A percentile compares a stretch with the other conserved stretches of the same genome.
These are phyloP conservation scores for Arthrobotrys pseudoclavata DNA, from an alignment of 2,329 filamentous ascomycete species.

Conservation along the genomic window DNA sequence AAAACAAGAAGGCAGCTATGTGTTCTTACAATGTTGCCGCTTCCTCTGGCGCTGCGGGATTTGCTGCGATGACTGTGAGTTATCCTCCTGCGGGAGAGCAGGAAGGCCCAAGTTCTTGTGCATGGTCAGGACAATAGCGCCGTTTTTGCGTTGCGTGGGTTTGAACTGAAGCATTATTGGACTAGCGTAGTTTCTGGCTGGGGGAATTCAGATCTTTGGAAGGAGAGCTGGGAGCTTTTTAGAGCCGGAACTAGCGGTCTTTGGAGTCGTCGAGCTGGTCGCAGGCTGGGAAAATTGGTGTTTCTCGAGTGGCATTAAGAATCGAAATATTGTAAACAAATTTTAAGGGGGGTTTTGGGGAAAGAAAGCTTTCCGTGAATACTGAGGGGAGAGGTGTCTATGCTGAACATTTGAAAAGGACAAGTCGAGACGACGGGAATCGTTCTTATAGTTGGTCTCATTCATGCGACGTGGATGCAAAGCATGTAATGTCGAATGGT, in stretches of 20 bases:
- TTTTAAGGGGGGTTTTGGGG: conserved; percentile 14
- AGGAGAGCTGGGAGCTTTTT: conserved; percentile 23
- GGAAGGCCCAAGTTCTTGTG: conserved; percentile 48
- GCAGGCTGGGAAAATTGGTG: conserved; percentile 34
- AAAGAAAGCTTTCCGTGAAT: conserved; percentile 17
- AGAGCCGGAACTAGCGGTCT: conserved; percentile 39
- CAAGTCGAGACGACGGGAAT: conserved; percentile 48
- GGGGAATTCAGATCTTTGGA: conserved; percentile 49
- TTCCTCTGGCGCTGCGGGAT: conserved; percentile 48
- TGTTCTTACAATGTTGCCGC: conserved; percentile 54
- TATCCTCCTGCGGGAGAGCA: conserved; percentile 32
- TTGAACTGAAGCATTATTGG: conserved; percentile 50
- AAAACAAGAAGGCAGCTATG: conserved; percentile 38
- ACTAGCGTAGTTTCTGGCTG: conserved; percentile 41
- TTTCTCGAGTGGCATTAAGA: conserved; percentile 54
- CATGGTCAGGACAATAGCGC: conserved; percentile 52
- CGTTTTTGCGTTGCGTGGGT: conserved; percentile 56
- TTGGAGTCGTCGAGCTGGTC: conserved; percentile 37
- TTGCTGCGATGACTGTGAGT: conserved; percentile 42
- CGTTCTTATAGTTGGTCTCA: conserved; percentile 42
- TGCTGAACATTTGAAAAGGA: conserved; percentile 24
- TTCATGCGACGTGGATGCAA: conserved; percentile 32
- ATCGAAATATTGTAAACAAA: conserved; percentile 32
- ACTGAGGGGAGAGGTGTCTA: conserved; percentile 34
- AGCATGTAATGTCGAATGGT: conserved; percentile 30